A percentile compares a stretch with the other conserved stretches of the same genome.
These are phyloP conservation scores for Malassezia nana DNA, from an alignment of 1,284 basidiomycete genomes.

Conservation along the genomic window DNA sequence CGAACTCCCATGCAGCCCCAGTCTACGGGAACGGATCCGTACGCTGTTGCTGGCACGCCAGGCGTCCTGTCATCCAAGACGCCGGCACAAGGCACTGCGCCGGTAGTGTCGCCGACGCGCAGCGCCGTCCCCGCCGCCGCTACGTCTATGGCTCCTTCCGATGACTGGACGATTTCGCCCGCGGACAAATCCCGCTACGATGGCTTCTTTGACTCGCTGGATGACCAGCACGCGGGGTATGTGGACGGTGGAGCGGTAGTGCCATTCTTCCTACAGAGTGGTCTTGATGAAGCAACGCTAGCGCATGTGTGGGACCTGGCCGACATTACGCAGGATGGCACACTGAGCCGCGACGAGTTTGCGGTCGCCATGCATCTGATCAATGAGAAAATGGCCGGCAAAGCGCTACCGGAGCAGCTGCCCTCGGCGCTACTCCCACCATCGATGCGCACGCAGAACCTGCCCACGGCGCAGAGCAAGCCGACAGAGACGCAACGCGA, in stretches of 20 bases:
- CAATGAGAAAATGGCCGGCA: conserved; percentile 73
- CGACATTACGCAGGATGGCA: conserved; percentile 79
- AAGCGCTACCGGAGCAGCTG: conserved; percentile 60
- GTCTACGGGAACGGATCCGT: conserved; percentile 14
- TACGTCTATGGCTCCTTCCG: background rate
- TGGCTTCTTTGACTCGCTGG: conserved; percentile 71
- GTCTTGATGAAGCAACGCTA: conserved; percentile 69
- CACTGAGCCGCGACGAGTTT: conserved; percentile 81
- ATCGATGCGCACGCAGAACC: conserved; percentile 54
- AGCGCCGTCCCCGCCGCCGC: background rate
- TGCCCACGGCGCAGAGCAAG: conserved; percentile 28
- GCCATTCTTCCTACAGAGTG: conserved; percentile 88
- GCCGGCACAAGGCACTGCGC: conserved; percentile 27
- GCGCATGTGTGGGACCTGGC: conserved; percentile 93
- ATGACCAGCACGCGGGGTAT: conserved; percentile 64
- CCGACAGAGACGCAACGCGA: conserved; percentile 47
- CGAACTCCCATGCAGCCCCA: conserved; percentile 8
- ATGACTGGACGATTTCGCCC: conserved; percentile 70
- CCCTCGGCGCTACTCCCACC: conserved; percentile 73
- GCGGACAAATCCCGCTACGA: conserved; percentile 73
- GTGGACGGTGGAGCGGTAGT: conserved; percentile 91
- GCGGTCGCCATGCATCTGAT: conserved; percentile 94
- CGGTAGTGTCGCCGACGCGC: background rate
- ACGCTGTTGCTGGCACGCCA: background rate
- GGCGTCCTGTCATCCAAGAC: conserved; percentile 51